Conservation (phyloP, 1,284 basidiomycete species). For the Prillingera fragicola region DNA sequence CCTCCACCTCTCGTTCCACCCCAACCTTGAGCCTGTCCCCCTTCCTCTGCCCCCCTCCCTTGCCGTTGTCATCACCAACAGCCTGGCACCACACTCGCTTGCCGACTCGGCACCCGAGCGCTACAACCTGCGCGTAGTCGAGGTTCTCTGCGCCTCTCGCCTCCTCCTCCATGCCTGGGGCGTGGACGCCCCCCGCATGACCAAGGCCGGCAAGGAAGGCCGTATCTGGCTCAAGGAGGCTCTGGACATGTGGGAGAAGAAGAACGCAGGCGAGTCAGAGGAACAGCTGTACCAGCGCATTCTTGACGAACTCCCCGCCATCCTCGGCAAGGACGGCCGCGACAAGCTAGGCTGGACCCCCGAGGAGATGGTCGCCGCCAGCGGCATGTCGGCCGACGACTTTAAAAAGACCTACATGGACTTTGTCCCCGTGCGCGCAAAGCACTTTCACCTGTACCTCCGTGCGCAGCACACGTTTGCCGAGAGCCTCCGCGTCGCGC, state of each 20-base stretch:
- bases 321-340: slow-evolving; percentile 24
- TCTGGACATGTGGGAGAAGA: slow-evolving; percentile 52
- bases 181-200: slow-evolving; percentile 36
- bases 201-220: slow-evolving; percentile 10
- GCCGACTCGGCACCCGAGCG: slow-evolving; percentile 65
- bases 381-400: slow-evolving; percentile 55
- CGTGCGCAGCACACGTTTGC: slow-evolving; percentile 70
- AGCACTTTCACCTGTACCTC: slow-evolving; percentile 70
- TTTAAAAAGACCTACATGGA: slow-evolving; percentile 63
- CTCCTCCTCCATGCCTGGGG: slow-evolving; percentile 60
- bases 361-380: slow-evolving; percentile 65
- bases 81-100: slow-evolving; percentile 76
- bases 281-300: slow-evolving; percentile 26
- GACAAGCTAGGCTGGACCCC: slow-evolving; percentile 42
- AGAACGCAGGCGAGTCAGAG: slow-evolving; percentile 26
- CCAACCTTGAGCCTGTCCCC: slow-evolving; percentile 61
- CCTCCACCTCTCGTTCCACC: slow-evolving; percentile 75
- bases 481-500: slow-evolving; percentile 70
- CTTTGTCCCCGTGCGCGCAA: slow-evolving; percentile 71
- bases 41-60: slow-evolving; percentile 37
- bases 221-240: slow-evolving; percentile 46
- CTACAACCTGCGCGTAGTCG: slow-evolving; percentile 83
- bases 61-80: slow-evolving; percentile 76
- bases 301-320: slow-evolving; percentile 13
- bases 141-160: slow-evolving; percentile 71